Evolutionary conservation across 2,329 filamentous ascomycete genomes (phyloP), one percentile per base, ranked within the genome.

Genomic region (Aspergillus candidus): DNA sequence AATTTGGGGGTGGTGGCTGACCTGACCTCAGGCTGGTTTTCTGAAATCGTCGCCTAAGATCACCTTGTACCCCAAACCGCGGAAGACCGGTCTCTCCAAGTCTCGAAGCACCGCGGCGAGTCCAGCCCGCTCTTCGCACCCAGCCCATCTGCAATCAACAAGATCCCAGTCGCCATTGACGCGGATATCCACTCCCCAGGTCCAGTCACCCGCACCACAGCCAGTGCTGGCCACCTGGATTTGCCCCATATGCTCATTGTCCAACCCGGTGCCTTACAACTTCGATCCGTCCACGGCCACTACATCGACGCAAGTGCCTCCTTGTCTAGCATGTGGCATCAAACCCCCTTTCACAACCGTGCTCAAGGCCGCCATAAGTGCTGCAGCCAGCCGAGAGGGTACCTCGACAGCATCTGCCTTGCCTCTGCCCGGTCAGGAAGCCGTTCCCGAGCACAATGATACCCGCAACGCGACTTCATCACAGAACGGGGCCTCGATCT

Each of bases 21-120:
- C 49, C 56, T 35, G 54, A 49, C 30, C 30, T 13, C 53, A 88
- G 84, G 88, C 88, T 33, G 87, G 93, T 27, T 97, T 98, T 56
- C 72, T 97, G 35, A 96, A 94, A 63, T 97, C 93, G 0, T 97
- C 93, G 2, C 74, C 93, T 6, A 98, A 98, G 69, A 81, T 98
- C 52, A 96, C 88, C 2, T 70, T 98, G 42, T 80, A 88, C 51
- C 87, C 90, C 0, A 97, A 95, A 59, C 80, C 86, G 1, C 68
- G 76, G 12, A 94, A 86, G 64, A 77, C 80, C 50, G 72, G 79
- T 12, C 77, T 80, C 13, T 54, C 59, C 33, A 55, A 11, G 65
- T 82, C 51, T 71, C 80, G 53, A 73, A 75, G 41, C 71, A 77
- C 53, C 73, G 75, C 33, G 64, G 77, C 54, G 18, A 60, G 57